Evolutionary conservation across 805 yeast species (phyloP), one percentile per base, ranked within the genome.

Genomic region (Barnettozyma wickerhamii): DNA sequence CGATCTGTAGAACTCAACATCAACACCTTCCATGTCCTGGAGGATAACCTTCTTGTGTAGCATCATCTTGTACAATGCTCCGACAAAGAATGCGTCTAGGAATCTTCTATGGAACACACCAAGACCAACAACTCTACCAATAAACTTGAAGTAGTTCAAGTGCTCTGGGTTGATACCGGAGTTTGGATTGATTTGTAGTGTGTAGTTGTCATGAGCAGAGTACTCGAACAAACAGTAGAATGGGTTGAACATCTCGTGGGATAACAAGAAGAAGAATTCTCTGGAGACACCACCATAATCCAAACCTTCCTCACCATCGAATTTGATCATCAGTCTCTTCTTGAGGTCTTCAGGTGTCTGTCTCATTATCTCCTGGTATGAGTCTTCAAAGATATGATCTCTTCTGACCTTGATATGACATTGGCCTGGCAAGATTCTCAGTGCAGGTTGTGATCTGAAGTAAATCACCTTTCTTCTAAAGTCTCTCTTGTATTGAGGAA

Each of bases 251-350:
- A 93, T 93, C 66, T 93, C 98, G 62, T 93, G 99, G 4, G 98
- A 90, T 51, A 93, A 73, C 60, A 90, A 74, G 69, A 90, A 93
- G 82, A 93, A 93, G 65, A 88, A 93, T 66, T 93, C 99, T 70
- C 99, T 78, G 23, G 97, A 88, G 48, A 93, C 98, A 62, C 99
- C 99, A 75, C 99, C 99, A 62, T 93, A 93, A 71, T 93, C 99
- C 56, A 93, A 77, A 65, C 99, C 99, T 72, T 93, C 99, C 70
- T 93, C 99, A 47, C 99, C 99, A 55, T 93, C 99, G 58, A 93
- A 93, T 63, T 91, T 89, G 65, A 93, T 93, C 99, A 93, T 93
- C 48, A 93, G 71, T 62, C 99, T 77, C 72, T 93, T 93, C 77
- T 93, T 95, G 68, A 93, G 76, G 62, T 93, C 99, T 65, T 90